A percentile compares a stretch with the other conserved stretches of the same genome.
phyloP scores from a whole-genome alignment of 805 yeast species.

The Schwanniomyces sp. region DNA sequence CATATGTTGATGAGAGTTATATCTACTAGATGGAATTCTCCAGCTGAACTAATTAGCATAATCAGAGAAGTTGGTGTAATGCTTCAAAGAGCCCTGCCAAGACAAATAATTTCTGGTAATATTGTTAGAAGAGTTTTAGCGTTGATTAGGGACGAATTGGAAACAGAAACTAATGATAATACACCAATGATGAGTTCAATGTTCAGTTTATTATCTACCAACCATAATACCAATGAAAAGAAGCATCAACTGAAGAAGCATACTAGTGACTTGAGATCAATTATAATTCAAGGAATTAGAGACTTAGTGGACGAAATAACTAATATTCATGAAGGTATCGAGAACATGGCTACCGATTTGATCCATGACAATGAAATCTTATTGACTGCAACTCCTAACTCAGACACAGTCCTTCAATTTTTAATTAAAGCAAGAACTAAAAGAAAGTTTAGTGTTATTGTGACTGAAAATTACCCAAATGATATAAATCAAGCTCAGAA shows the following conservation, averaged over 20 bases:
- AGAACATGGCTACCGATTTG: constrained; percentile 86
- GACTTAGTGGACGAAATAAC: constrained; percentile 90
- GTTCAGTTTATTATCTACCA: constrained; percentile 78
- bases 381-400: constrained; percentile 92
- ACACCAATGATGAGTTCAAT: constrained; percentile 73
- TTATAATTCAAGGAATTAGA: constrained; percentile 87
- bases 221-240: constrained; percentile 20
- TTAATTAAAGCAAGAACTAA: constrained; percentile 82
- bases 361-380: constrained; percentile 88
- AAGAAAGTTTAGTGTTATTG: constrained; percentile 87
- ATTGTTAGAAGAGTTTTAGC: constrained; percentile 87
- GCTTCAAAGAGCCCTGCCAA: constrained; percentile 79
- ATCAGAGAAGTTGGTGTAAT: constrained; percentile 72
- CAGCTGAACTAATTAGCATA: constrained; percentile 68
- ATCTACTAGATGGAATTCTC: constrained; percentile 82
- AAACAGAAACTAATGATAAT: constrained; percentile 39
- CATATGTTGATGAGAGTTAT: constrained; percentile 84
- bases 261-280: constrained; percentile 71
- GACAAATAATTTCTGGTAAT: constrained; percentile 87
- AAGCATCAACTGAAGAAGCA: constrained; percentile 40
- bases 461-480: constrained; percentile 91
- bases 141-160: constrained; percentile 82
- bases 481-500: constrained; percentile 73
- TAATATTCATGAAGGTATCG: constrained; percentile 86
- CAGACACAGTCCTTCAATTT: constrained; percentile 85